phyloP scores from a whole-genome alignment of 495 filamentous ascomycete species.

The Aspergillus coremiiformis region DNA sequence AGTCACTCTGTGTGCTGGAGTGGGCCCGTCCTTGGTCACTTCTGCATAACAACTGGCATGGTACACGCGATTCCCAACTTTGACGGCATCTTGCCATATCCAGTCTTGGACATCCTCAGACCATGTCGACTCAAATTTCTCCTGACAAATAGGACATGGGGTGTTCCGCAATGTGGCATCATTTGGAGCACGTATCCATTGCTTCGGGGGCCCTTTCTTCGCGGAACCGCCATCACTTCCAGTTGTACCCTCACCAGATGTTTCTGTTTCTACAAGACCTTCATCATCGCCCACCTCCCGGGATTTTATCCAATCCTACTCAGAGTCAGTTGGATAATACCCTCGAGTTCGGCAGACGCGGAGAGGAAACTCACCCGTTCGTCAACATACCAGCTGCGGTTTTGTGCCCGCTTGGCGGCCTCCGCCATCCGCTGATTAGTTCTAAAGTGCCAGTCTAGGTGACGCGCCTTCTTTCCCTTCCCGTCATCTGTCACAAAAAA shows the following conservation, averaged over 20 bases:
- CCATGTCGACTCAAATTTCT: slow-evolving; percentile 84
- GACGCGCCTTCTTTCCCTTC: slow-evolving; percentile 75
- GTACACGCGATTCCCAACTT: slow-evolving; percentile 70
- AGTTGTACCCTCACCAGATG: slow-evolving; percentile 27
- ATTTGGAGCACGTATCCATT: slow-evolving; percentile 76
- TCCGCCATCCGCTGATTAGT: slow-evolving; percentile 86
- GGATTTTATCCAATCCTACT: slow-evolving; percentile 80
- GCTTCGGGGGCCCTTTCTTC: slow-evolving; percentile 54
- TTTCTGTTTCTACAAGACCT: slow-evolving; percentile 34
- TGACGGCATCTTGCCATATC: slow-evolving; percentile 89
- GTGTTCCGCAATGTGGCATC: slow-evolving; percentile 61
- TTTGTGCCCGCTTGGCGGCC: slow-evolving; percentile 70
- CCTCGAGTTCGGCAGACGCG: background rate
- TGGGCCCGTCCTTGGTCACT: slow-evolving; percentile 57
- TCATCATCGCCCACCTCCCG: slow-evolving; percentile 64
- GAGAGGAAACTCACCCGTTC: slow-evolving; percentile 63
- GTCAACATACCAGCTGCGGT: slow-evolving; percentile 88
- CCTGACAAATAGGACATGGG: slow-evolving; percentile 89
- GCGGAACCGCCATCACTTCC: slow-evolving; percentile 30
- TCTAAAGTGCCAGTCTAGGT: slow-evolving; percentile 96
- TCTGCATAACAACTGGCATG: slow-evolving; percentile 87
- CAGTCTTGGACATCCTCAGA: slow-evolving; percentile 88
- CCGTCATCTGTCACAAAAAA: slow-evolving; percentile 73
- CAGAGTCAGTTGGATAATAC: slow-evolving; percentile 6
- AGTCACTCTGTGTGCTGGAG: slow-evolving; percentile 30